A percentile compares a stretch with the other conserved stretches of the same genome.
Conservation (phyloP, 805 yeast species). For the Ogataea nonfermentans region DNA sequence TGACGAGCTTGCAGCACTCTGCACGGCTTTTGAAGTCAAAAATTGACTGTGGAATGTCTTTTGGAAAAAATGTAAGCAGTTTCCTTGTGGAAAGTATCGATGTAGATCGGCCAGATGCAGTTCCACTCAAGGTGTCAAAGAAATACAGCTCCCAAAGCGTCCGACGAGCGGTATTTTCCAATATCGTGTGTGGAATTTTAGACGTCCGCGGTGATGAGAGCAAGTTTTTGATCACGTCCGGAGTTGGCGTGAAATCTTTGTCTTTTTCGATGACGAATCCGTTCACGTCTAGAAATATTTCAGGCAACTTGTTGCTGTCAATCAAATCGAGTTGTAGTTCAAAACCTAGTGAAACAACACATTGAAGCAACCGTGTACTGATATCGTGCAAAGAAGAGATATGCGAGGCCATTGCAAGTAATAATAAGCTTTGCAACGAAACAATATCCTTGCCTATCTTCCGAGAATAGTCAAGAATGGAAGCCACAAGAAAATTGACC, state of each 20-base stretch:
- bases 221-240: slow-evolving; percentile 17
- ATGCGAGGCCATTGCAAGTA: slow-evolving; percentile 45
- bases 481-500: slow-evolving; percentile 37
- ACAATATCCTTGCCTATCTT: slow-evolving; percentile 42
- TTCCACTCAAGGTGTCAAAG: slow-evolving; percentile 51
- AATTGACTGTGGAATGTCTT: slow-evolving; percentile 30
- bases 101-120: slow-evolving; percentile 48
- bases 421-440: slow-evolving; percentile 41
- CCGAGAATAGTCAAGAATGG: slow-evolving; percentile 32
- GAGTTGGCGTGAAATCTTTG: slow-evolving; percentile 14
- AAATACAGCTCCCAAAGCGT: slow-evolving; percentile 53
- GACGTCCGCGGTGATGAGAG: slow-evolving; percentile 20
- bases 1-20: slow-evolving; percentile 45
- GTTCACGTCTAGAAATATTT: slow-evolving; percentile 34
- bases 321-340: slow-evolving; percentile 39
- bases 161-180: slow-evolving; percentile 40
- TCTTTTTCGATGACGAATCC: slow-evolving; percentile 28
- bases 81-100: slow-evolving; percentile 39
- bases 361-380: slow-evolving; percentile 41
- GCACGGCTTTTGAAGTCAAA: slow-evolving; percentile 51
- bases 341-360: slow-evolving; percentile 39
- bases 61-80: slow-evolving; percentile 41
- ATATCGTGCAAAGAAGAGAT: slow-evolving; percentile 51
- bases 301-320: slow-evolving; percentile 33
- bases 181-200: slow-evolving; percentile 21